phyloP scores from a whole-genome alignment of 768 basidiomycete genomes.

The Tulasnella sp. region DNA sequence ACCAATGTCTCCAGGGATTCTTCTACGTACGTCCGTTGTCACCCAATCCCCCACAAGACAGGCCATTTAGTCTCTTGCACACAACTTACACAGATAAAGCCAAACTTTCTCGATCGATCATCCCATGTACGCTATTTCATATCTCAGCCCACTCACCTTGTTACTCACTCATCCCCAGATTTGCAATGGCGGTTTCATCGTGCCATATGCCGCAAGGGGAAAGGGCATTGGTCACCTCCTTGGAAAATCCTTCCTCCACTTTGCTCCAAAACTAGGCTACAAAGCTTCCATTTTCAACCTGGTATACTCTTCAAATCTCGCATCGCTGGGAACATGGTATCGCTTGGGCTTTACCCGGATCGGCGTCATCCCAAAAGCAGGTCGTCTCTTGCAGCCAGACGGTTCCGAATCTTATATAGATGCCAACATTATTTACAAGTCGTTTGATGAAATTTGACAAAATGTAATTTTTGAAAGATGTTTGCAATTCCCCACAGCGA shows the following conservation, averaged over 20 bases:
- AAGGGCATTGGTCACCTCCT: slow-evolving; percentile 65
- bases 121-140: slow-evolving; percentile 64
- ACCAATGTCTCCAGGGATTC: slow-evolving; percentile 66
- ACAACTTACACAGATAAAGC: slow-evolving; percentile 53
- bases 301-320: slow-evolving; percentile 40
- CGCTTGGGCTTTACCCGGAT: slow-evolving; percentile 70
- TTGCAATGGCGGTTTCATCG: slow-evolving; percentile 87
- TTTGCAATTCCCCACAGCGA: not conserved
- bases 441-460: slow-evolving; percentile 46
- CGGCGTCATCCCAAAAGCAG: slow-evolving; percentile 71
- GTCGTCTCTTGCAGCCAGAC: slow-evolving; percentile 61
- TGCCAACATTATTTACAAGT: slow-evolving; percentile 79
- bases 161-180: slow-evolving; percentile 45
- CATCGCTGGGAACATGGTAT: slow-evolving; percentile 64
- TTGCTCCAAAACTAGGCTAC: slow-evolving; percentile 75
- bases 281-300: slow-evolving; percentile 82
- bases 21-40: slow-evolving; percentile 68
- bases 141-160: not conserved
- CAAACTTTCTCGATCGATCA: slow-evolving; percentile 85
- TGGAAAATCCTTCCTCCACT: slow-evolving; percentile 72
- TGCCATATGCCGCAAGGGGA: slow-evolving; percentile 59
- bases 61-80: not conserved
- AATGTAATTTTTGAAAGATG: not conserved
- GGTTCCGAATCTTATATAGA: slow-evolving; percentile 86
- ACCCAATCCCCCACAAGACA: not conserved